Conservation (phyloP, 1,284 basidiomycete species). For the Melampsora occidentalis region DNA sequence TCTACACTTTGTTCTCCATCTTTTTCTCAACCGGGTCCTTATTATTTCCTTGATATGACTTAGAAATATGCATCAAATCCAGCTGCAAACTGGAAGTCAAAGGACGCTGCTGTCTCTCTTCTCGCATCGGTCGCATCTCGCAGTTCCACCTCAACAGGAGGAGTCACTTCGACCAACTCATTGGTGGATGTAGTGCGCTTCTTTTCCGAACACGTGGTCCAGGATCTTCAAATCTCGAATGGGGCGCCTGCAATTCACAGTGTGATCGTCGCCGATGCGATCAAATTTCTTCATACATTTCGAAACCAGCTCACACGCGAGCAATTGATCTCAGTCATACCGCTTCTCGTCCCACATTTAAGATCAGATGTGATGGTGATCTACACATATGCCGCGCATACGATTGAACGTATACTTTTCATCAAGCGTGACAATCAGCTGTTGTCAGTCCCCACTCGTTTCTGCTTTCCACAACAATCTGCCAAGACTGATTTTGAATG, state of each 20-base stretch:
- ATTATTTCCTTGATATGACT: not conserved
- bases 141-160: slow-evolving; percentile 70
- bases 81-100: slow-evolving; percentile 78
- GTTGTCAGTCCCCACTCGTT: slow-evolving; percentile 59
- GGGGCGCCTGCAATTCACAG: slow-evolving; percentile 66
- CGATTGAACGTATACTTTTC: slow-evolving; percentile 62
- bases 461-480: not conserved
- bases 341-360: slow-evolving; percentile 80
- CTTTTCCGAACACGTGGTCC: slow-evolving; percentile 85
- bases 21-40: not conserved
- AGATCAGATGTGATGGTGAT: slow-evolving; percentile 54
- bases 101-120: slow-evolving; percentile 93
- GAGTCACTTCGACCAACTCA: slow-evolving; percentile 87
- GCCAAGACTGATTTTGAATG: not conserved
- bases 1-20: not conserved
- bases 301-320: slow-evolving; percentile 76
- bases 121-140: slow-evolving; percentile 85
- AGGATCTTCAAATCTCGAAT: slow-evolving; percentile 73
- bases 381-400: slow-evolving; percentile 56
- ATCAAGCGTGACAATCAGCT: slow-evolving; percentile 73
- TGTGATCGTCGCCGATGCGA: slow-evolving; percentile 92
- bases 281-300: slow-evolving; percentile 90
- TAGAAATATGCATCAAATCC: slow-evolving; percentile 61
- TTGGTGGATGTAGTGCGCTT: slow-evolving; percentile 92
- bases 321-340: slow-evolving; percentile 86